Evolutionary conservation across 306 rosid genomes (phyloP).

Genomic region (Castanea crenata): DNA sequence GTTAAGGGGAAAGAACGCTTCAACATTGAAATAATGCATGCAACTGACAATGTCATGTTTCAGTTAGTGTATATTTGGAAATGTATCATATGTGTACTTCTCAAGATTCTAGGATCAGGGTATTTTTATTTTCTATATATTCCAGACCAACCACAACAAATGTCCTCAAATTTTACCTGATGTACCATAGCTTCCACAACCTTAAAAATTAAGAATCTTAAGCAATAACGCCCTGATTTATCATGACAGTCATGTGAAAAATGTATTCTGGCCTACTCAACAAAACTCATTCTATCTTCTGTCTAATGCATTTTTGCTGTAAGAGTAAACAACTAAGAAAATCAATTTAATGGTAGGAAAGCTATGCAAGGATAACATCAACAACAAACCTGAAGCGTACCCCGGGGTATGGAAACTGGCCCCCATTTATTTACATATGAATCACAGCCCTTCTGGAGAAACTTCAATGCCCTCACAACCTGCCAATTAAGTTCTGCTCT

Average conservation of each 20-base stretch:
- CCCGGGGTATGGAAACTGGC: constrained; percentile 87
- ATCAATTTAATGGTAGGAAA: constrained; percentile 4
- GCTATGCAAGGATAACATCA: constrained; percentile 21
- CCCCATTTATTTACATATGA: constrained; percentile 67
- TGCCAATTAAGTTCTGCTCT: constrained; percentile 34
- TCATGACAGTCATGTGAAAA: background rate
- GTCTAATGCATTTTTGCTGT: background rate
- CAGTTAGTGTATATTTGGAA: background rate
- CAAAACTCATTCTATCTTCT: constrained; percentile 3
- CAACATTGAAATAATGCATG: no score
- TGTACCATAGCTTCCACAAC: background rate
- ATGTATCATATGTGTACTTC: background rate
- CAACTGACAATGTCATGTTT: background rate
- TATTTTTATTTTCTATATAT: background rate
- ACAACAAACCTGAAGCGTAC: constrained; percentile 96
- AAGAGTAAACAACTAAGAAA: constrained; percentile 2
- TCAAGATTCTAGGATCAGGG: background rate
- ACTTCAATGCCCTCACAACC: constrained; percentile 92
- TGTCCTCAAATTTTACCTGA: background rate
- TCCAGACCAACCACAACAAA: background rate
- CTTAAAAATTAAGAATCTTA: background rate
- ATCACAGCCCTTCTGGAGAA: constrained; percentile 67
- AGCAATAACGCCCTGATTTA: background rate
- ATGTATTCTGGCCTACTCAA: background rate
- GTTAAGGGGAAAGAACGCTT: no score